Conservation (phyloP, 495 filamentous ascomycete genomes). For the Acidiella bohemica region DNA sequence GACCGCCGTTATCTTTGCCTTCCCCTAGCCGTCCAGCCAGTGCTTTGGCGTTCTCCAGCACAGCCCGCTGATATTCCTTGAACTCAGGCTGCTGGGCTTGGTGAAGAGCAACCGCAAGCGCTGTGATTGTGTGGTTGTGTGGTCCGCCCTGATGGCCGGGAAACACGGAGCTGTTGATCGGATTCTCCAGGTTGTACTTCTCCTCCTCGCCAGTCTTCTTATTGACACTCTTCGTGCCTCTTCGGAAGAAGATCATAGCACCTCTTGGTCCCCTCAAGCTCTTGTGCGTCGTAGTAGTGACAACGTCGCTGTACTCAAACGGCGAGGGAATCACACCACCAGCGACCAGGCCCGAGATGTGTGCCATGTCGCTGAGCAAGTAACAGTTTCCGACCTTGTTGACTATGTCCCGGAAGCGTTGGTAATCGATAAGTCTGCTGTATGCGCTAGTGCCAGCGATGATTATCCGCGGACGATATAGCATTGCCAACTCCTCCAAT, state of each 20-base stretch:
- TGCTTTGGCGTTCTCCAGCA: slow-evolving; percentile 84
- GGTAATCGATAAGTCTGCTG: slow-evolving; percentile 96
- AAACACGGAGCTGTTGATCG: slow-evolving; percentile 99
- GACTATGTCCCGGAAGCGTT: slow-evolving; percentile 88
- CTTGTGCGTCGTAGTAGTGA: slow-evolving; percentile 99
- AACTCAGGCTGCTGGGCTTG: slow-evolving; percentile 89
- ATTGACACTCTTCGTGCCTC: slow-evolving; percentile 79
- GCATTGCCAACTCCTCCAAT: slow-evolving; percentile 78
- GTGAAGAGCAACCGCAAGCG: slow-evolving; percentile 89
- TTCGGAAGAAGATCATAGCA: slow-evolving; percentile 99
- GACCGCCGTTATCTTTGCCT: slow-evolving; percentile 46
- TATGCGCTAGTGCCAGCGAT: slow-evolving; percentile 98
- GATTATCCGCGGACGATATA: slow-evolving; percentile 91
- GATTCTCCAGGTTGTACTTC: slow-evolving; percentile 84
- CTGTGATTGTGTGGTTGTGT: slow-evolving; percentile 99
- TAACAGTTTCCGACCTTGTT: slow-evolving; percentile 70
- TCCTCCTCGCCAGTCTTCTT: slow-evolving; percentile 75
- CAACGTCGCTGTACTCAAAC: slow-evolving; percentile 87
- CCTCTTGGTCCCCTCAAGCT: slow-evolving; percentile 95
- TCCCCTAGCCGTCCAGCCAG: slow-evolving; percentile 49
- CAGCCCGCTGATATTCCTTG: slow-evolving; percentile 88
- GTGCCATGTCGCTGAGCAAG: slow-evolving; percentile 94
- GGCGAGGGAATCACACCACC: slow-evolving; percentile 88
- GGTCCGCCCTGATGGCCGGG: slow-evolving; percentile 98
- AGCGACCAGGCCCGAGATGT: slow-evolving; percentile 93